Conservation (phyloP, 306 rosid genomes). For the Glycyrrhiza uralensis region DNA sequence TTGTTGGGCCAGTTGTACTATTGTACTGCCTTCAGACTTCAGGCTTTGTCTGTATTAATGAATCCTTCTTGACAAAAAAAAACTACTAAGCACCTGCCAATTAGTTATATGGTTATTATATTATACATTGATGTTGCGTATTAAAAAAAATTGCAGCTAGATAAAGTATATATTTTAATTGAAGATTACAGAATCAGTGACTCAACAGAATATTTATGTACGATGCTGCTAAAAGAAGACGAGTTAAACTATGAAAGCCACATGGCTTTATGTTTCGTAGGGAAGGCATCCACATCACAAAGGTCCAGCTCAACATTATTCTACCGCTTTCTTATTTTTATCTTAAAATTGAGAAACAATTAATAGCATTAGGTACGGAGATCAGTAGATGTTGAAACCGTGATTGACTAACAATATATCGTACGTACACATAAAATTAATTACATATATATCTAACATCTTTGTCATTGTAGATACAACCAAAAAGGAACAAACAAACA, state of each 20-base stretch:
- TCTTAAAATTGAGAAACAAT: neutral
- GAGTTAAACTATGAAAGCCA: neutral
- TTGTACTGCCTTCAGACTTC: no score
- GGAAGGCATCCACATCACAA: neutral
- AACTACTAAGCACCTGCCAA: neutral
- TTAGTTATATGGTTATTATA: neutral
- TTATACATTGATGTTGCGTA: neutral
- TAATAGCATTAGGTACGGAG: neutral
- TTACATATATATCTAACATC: neutral
- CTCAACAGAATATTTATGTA: neutral
- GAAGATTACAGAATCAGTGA: neutral
- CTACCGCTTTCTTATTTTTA: neutral
- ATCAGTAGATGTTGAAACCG: neutral
- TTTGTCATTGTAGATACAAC: constrained; percentile 23
- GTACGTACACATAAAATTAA: neutral
- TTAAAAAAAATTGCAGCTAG: neutral
- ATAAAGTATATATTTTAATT: neutral
- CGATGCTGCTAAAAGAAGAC: neutral
- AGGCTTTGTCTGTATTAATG: no score
- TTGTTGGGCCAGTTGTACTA: no score
- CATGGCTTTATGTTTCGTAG: neutral
- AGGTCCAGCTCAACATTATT: neutral
- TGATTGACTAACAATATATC: constrained; percentile 3
- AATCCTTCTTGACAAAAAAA: no score
- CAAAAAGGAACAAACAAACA: constrained; percentile 27